Conservation (phyloP, 225 moss, liverwort and hornwort genomes). For the Climacium dendroides region DNA sequence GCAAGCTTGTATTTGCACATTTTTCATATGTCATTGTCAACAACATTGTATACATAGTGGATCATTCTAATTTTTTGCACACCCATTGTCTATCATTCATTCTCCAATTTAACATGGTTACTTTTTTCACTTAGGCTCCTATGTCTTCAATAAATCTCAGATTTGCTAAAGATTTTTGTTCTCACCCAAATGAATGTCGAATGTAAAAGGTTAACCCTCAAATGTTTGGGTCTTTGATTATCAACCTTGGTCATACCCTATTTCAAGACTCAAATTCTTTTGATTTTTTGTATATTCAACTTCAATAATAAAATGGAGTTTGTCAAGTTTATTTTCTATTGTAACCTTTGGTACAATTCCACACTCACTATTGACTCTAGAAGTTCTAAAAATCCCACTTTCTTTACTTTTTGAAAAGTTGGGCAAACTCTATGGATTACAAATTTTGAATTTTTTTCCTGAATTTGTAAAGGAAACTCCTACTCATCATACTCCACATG, state of each 20-base stretch:
- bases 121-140: not conserved
- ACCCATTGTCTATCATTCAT: not conserved
- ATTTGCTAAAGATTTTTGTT: not conserved
- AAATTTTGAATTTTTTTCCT: not conserved
- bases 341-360: accelerated
- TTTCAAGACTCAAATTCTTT: not conserved
- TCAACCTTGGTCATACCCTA: not conserved
- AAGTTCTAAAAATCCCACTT: not conserved
- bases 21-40: not conserved
- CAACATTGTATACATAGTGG: accelerated
- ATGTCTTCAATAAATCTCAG: not conserved
- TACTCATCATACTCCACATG: not conserved
- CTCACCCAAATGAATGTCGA: not conserved
- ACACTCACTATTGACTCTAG: not conserved
- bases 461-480: not conserved
- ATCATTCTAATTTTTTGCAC: not conserved
- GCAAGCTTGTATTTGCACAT: not conserved
- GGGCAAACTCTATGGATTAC: not conserved
- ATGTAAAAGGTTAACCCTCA: not conserved
- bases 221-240: not conserved
- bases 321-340: not conserved
- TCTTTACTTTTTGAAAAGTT: too few relatives aligned
- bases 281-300: too few relatives aligned
- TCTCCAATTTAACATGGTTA: not conserved
- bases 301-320: not conserved